These are phyloP conservation scores for Trichoderma cornu-damae DNA, from an alignment of 2,329 filamentous ascomycete species.

Conservation along the genomic window DNA sequence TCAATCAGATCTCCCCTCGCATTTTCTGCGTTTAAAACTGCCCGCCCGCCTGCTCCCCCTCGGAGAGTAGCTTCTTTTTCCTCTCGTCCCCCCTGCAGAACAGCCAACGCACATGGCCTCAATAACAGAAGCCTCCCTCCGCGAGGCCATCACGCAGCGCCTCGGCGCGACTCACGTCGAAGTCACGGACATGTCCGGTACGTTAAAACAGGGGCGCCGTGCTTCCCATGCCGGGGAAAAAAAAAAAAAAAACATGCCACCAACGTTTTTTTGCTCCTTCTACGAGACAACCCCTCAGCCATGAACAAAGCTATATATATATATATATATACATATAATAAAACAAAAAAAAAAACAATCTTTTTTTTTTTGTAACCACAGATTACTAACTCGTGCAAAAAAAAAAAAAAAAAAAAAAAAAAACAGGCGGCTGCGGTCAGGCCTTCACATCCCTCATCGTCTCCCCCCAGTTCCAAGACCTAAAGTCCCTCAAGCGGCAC, in stretches of 20 bases:
- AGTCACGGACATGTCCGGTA: slow-evolving; percentile 90
- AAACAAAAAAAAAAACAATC: too few relatives aligned
- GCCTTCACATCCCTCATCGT: slow-evolving; percentile 56
- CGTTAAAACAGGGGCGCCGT: too few relatives aligned
- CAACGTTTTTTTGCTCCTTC: too few relatives aligned
- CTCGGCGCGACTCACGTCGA: slow-evolving; percentile 75
- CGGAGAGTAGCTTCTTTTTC: neutral
- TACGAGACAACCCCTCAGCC: too few relatives aligned
- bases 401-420: too few relatives aligned
- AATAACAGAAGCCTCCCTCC: slow-evolving; percentile 70
- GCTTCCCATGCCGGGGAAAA: too few relatives aligned
- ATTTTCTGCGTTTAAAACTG: neutral
- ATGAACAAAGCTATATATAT: too few relatives aligned
- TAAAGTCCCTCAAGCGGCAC: slow-evolving; percentile 76
- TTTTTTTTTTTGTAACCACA: too few relatives aligned
- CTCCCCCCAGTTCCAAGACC: slow-evolving; percentile 63
- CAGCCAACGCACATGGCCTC: slow-evolving; percentile 41
- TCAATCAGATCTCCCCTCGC: slow-evolving; percentile 35
- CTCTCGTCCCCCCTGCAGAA: too few relatives aligned
- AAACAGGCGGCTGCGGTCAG: slow-evolving; percentile 55
- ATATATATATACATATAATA: too few relatives aligned
- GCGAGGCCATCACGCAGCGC: slow-evolving; percentile 61
- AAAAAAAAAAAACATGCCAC: too few relatives aligned
- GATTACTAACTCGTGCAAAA: too few relatives aligned
- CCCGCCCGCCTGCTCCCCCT: neutral